Evolutionary conservation across 306 rosid species (phyloP), one percentile per base, ranked within the genome.

Genomic region (Benincasa hispida): DNA sequence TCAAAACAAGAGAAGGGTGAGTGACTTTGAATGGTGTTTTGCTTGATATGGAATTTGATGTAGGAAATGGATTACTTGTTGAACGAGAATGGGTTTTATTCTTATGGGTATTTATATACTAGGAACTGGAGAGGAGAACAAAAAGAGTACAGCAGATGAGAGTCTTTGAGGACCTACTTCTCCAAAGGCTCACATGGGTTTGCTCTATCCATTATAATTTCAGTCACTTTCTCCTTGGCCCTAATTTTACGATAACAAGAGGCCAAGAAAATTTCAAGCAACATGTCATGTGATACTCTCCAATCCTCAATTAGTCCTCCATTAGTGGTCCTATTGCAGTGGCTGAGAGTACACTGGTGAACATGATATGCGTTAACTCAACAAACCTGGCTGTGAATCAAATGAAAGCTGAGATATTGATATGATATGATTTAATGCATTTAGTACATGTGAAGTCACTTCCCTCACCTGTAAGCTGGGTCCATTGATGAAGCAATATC

Each of bases 271-370:
- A 66, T 13, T 42, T 68, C 74, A 68, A 68, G 41, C 76, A 72
- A 72, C 76, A 72, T 72, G 18, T 59, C 76, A 48, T 72, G 76
- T 72, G 76, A 42, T 22, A 14, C 22, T 68, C 24, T 35, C 74
- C 53, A 67, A 67, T 67, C 53, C 32, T 10, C 50, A 67, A 15
- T 18, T 19, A 65, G 50, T 35, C 28, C 34, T 5, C 39, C 21
- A 21, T 42, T 68, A 42, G 2, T 42, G 55, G n/a, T 41, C 10
- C 5, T 68, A 21, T 12, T 68, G n/a, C 74, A 68, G 55, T 65
- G 50, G 72, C 28, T 65, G 72, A 37, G 72, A 65, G 48, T 35
- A 34, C 72, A n/a, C 28, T 65, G 50, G 72, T 65, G 51, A 28
- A 18, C 25, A 17, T 37, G 18, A 22, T 39, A 68, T 22, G 54